Evolutionary conservation across 805 yeast genomes (phyloP).

Genomic region (Cyberlindnera japonica): DNA sequence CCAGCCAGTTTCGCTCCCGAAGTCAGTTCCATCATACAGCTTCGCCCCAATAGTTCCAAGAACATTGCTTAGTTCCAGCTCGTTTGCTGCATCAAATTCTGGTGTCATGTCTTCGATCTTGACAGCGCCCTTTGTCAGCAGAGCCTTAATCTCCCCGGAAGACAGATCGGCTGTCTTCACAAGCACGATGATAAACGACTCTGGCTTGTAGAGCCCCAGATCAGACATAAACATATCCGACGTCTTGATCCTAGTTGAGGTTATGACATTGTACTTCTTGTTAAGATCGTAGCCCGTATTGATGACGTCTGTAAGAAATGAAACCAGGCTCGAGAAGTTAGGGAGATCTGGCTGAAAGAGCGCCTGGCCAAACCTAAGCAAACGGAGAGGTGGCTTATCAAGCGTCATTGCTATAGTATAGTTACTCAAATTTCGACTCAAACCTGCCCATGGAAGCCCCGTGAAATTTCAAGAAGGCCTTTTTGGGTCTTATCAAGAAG

Average conservation of each 20-base stretch:
- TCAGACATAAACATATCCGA: conserved; percentile 16
- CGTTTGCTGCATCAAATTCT: conserved; percentile 5
- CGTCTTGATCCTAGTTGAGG: conserved; percentile 20
- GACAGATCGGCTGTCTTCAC: conserved; percentile 2
- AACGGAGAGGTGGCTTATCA: neutral
- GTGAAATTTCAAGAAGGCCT: too few species aligned
- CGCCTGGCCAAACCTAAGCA: conserved; percentile 5
- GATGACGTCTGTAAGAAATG: conserved; percentile 16
- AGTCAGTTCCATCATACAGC: neutral
- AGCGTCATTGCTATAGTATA: too few species aligned
- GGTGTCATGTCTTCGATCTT: conserved; percentile 2
- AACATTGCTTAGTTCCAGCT: conserved; percentile 4
- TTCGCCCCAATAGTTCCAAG: conserved; percentile 21
- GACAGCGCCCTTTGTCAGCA: neutral
- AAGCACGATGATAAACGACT: conserved; percentile 16
- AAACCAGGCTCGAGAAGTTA: conserved; percentile 5
- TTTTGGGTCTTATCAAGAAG: too few species aligned
- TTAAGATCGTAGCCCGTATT: conserved; percentile 21
- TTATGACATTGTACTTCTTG: conserved; percentile 17
- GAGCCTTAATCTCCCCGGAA: neutral
- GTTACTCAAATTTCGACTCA: too few species aligned
- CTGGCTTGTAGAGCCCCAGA: conserved; percentile 19
- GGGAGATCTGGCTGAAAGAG: conserved; percentile 3
- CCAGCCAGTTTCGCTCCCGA: conserved; percentile 8
- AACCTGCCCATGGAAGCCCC: too few species aligned